Evolutionary conservation across 192 early-diverging fungal species (phyloP).

Genomic region (Thamnidium elegans): DNA sequence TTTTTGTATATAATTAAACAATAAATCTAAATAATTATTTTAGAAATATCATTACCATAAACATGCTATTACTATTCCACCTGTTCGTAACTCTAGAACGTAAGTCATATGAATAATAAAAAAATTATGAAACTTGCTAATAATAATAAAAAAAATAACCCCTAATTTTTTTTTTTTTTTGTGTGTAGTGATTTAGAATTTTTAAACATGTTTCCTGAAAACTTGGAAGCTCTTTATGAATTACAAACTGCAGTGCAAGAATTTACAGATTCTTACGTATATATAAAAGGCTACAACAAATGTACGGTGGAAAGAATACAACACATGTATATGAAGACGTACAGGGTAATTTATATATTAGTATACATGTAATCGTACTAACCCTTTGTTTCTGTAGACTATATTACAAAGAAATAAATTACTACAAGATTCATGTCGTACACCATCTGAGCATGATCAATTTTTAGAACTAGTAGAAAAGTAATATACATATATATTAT

Average conservation of each 20-base stretch:
- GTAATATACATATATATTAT: conserved; percentile 24
- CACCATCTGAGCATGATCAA: conserved; percentile 41
- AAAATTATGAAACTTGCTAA: background rate
- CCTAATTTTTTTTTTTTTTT: background rate
- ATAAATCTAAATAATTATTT: background rate
- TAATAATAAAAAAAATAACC: background rate
- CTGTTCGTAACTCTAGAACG: conserved; percentile 21
- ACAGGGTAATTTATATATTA: conserved; percentile 24
- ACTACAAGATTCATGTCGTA: conserved; percentile 25
- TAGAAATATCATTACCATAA: conserved; percentile 12
- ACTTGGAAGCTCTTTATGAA: conserved; percentile 33
- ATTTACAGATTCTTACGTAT: conserved; percentile 53
- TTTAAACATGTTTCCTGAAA: conserved; percentile 42
- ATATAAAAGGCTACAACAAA: conserved; percentile 49
- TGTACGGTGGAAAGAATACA: conserved; percentile 48
- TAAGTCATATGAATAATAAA: conserved; percentile 22
- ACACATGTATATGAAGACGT: conserved; percentile 45
- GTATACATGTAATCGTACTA: background rate
- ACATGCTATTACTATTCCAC: conserved; percentile 21
- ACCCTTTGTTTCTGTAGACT: conserved; percentile 3
- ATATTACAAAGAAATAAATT: conserved; percentile 23
- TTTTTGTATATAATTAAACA: background rate
- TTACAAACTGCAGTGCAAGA: conserved; percentile 43
- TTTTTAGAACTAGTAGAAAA: conserved; percentile 52
- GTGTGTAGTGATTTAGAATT: conserved; percentile 46